Base-by-base conservation (phyloP, 2,329 filamentous ascomycete species). In the Fusarium camptoceras region DNA sequence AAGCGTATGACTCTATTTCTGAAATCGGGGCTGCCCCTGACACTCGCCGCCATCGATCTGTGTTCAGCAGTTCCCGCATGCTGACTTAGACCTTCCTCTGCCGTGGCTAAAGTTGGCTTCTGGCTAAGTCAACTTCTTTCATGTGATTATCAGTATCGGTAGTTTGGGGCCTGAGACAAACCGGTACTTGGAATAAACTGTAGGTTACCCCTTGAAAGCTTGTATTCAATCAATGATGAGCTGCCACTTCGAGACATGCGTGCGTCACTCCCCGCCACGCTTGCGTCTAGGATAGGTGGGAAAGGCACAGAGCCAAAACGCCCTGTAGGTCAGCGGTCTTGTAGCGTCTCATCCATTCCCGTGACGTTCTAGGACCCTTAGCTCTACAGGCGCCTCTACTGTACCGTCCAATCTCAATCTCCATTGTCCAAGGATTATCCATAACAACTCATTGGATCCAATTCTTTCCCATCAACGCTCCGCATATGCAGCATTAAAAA, bases 181-280 rank as follows among this genome's bases (percentile, higher is more conserved):
- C 39, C 59, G 55, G 59, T 71, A 71, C 68, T 69, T 61, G 42
- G 6, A 15, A 49, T 61, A 58, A 39, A 20, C 53, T 57, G 68
- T 39, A 34, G 22, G 18, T 22, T 55, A n/a, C 68, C 47, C 41
- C 51, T 43, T 50, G 44, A 55, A 47, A 55, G 14, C 39, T 62
- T 71, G 68, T 71, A 71, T 48, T 50, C 34, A 30, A 44, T 42
- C 31, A 37, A 47, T 39, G n/a, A 66, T 49, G 63, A 66, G 42
- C 42, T 58, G 68, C 55, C 59, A 58, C 56, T 44, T 34, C 34
- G 30, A 65, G 64, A 71, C 59, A 66, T 30, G 68, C 46, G 44
- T 71, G 68, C 68, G 68, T 71, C 68, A 71, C 68, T 66, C 64
- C 55, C 64, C 55, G 68, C 68, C 68, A 66, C 64, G 59, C 59